Percentiles rank a stretch among this genome's conserved stretches.
phyloP scores from a whole-genome alignment of 1,139 yeast species.

The Saccharomyces pastorianus region DNA sequence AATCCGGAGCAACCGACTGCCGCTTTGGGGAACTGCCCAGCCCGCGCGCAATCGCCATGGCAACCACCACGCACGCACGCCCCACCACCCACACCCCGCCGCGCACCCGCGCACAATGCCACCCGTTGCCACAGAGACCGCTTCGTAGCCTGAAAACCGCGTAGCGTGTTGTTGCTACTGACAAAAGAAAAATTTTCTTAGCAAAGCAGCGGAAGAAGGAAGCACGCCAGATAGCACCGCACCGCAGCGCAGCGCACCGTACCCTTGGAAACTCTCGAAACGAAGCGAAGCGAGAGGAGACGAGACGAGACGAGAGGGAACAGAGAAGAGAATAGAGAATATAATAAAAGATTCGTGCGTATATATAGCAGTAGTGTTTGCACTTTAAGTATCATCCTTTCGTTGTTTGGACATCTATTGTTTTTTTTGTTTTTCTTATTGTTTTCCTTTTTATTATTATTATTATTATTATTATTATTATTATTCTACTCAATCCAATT shows the following conservation, averaged over 20 bases:
- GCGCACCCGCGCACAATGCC: background rate
- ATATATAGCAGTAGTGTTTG: background rate
- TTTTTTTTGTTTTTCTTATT: too few relatives aligned
- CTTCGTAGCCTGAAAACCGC: background rate
- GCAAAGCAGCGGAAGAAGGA: background rate
- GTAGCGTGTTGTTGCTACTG: constrained; percentile 1
- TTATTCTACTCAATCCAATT: too few relatives aligned
- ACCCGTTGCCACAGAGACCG: constrained; percentile 1
- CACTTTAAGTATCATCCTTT: background rate
- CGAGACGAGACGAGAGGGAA: background rate
- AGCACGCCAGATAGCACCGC: background rate
- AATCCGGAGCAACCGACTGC: background rate
- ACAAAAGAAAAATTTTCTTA: background rate
- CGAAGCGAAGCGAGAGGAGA: background rate
- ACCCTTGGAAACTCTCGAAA: constrained; percentile 1
- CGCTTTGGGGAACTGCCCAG: background rate
- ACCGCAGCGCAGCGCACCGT: background rate
- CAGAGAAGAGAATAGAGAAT: too few relatives aligned
- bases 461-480: too few relatives aligned
- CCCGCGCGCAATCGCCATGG: background rate
- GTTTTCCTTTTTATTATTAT: too few relatives aligned
- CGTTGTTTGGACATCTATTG: too few relatives aligned
- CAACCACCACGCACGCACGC: background rate
- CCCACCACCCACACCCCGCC: background rate
- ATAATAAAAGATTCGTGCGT: background rate